Evolutionary conservation across 805 yeast genomes (phyloP), one percentile per base, ranked within the genome.

Genomic region (Kuraishia hungarica): DNA sequence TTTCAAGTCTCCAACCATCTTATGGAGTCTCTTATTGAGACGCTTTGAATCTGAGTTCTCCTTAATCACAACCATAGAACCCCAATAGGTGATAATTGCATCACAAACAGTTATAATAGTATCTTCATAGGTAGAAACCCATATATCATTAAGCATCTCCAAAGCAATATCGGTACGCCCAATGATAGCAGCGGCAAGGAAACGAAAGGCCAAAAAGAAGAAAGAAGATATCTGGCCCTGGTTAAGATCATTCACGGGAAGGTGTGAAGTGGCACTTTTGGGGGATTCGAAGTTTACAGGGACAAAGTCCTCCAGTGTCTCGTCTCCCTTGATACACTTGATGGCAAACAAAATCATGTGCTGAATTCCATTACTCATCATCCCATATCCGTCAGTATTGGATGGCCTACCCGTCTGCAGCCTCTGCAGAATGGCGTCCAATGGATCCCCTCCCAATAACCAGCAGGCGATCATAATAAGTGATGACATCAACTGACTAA

Each of bases 1-100:
- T 15, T 66, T 63, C 52, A 74, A 64, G 51, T 65, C 64, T 2
- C 58, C 54, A 35, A 53, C 28, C 19, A 58, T 55, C 49, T 60
- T 51, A 23, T 62, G 52, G 11, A 59, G 51, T 48, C 58, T 59
- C 26, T 58, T 58, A 61, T 20, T 59, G 62, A 39, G 52, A 60
- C 11, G 55, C 5, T 50, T 15, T n/a, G 21, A n/a, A 10, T 50
- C 43, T 5, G 29, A 6, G 13, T 50, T 50, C 43, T 26, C 43
- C 24, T 24, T 50, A 23, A 28, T 17, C 15, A 50, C 3, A 11
- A 13, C 39, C 19, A 50, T 29, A 35, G 43, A 10, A 35, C 43
- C 43, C 43, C 43, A 35, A 13, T 35, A 35, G n/a, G 43, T 13
- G n/a, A 35, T 35, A 3, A 35, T 35, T 35, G 43, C 43, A 15